Conservation (phyloP, 352 stramenopile species). For the Poterioochromonas sp. region DNA sequence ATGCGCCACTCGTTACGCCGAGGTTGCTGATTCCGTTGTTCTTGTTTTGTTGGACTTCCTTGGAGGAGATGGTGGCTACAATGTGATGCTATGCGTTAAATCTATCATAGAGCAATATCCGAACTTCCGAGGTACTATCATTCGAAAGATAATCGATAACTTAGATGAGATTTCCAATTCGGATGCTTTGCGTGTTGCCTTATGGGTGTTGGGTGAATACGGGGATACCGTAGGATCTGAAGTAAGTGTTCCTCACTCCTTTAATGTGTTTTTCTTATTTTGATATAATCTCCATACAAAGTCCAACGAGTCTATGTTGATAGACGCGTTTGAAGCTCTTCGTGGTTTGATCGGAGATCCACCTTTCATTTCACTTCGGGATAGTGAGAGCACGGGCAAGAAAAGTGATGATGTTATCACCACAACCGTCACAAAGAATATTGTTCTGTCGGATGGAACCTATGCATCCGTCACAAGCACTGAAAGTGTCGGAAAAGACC, state of each 20-base stretch:
- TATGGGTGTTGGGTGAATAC: slow-evolving; percentile 95
- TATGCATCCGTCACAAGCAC: slow-evolving; percentile 95
- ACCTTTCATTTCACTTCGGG: slow-evolving; percentile 51
- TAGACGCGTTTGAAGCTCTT: slow-evolving; percentile 55
- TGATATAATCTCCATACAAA: slow-evolving; percentile 40
- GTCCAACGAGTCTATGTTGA: slow-evolving; percentile 49
- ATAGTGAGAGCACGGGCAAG: slow-evolving; percentile 50
- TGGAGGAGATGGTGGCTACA: slow-evolving; percentile 83
- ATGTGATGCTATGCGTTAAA: slow-evolving; percentile 96
- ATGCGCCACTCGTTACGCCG: slow-evolving; percentile 85
- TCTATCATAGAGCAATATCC: slow-evolving; percentile 94
- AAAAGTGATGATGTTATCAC: slow-evolving; percentile 42
- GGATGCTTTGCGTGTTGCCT: slow-evolving; percentile 89
- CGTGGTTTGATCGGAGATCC: slow-evolving; percentile 56
- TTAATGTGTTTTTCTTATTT: not conserved
- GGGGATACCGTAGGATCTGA: slow-evolving; percentile 52
- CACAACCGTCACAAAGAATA: slow-evolving; percentile 79
- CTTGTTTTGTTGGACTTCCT: slow-evolving; percentile 99
- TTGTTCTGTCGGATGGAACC: slow-evolving; percentile 95
- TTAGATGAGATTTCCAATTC: slow-evolving; percentile 82
- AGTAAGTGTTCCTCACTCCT: slow-evolving; percentile 27
- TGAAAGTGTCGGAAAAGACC: slow-evolving; percentile 29
- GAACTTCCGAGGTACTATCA: slow-evolving; percentile 73
- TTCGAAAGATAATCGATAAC: slow-evolving; percentile 85
- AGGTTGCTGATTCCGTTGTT: slow-evolving; percentile 93